These are phyloP conservation scores for Ceriops decandra DNA, from an alignment of 345 rosid genomes.

Conservation along the genomic window DNA sequence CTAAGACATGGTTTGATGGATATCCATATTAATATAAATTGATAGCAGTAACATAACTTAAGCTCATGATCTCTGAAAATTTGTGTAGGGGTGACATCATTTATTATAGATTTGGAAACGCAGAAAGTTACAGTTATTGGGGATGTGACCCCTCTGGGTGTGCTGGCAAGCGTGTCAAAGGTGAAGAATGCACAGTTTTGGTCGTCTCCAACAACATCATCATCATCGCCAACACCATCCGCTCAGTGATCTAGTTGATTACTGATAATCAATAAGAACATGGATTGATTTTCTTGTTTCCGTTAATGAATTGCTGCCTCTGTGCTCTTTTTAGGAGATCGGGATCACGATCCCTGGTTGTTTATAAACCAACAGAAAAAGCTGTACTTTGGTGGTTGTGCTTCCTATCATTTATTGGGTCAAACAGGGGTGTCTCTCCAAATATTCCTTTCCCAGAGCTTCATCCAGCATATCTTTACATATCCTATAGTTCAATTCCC, in stretches of 20 bases:
- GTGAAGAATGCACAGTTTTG: constrained; percentile 57
- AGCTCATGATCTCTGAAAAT: not conserved
- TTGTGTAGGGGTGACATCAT: constrained; percentile 55
- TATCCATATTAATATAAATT: not conserved
- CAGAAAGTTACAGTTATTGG: constrained; percentile 54
- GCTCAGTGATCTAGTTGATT: constrained; percentile 16
- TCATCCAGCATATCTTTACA: not conserved
- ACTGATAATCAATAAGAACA: not conserved
- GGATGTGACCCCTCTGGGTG: constrained; percentile 47
- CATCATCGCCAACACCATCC: constrained; percentile 15
- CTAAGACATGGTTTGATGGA: not conserved
- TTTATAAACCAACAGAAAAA: not conserved
- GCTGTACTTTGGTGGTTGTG: not conserved
- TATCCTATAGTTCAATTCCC: not conserved
- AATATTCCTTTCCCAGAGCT: not conserved
- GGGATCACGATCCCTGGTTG: not conserved
- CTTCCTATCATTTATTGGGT: not conserved
- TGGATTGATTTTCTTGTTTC: not conserved
- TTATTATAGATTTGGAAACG: constrained; percentile 45
- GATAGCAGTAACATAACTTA: no score
- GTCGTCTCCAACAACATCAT: constrained; percentile 31
- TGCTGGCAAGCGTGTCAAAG: constrained; percentile 47
- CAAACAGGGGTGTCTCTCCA: not conserved
- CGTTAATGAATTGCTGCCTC: not conserved
- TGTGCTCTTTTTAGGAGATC: not conserved